phyloP scores from a whole-genome alignment of 768 basidiomycete species.

The Leccinum subgranulosum region DNA sequence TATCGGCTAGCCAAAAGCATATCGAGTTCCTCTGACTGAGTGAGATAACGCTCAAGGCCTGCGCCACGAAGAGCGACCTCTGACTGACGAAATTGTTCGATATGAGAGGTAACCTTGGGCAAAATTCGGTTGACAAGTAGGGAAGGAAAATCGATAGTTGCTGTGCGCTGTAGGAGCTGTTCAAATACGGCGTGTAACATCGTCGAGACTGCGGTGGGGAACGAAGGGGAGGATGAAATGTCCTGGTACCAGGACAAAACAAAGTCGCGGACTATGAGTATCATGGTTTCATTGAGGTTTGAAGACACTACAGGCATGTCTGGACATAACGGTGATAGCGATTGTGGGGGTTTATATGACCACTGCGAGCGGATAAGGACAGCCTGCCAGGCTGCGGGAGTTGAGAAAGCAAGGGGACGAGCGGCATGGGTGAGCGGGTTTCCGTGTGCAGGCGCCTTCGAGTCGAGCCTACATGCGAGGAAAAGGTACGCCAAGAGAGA shows the following conservation, averaged over 20 bases:
- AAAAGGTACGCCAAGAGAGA: slow-evolving; percentile 55
- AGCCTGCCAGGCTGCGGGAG: slow-evolving; percentile 93
- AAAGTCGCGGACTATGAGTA: slow-evolving; percentile 83
- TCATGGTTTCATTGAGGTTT: slow-evolving; percentile 76
- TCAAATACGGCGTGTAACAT: slow-evolving; percentile 66
- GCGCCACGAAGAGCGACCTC: slow-evolving; percentile 84
- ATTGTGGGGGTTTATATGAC: slow-evolving; percentile 70
- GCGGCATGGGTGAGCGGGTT: slow-evolving; percentile 54
- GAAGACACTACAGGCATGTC: slow-evolving; percentile 62
- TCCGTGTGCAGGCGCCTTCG: slow-evolving; percentile 29
- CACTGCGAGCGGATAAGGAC: slow-evolving; percentile 87
- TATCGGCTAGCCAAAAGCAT: slow-evolving; percentile 82
- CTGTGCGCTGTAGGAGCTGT: slow-evolving; percentile 53
- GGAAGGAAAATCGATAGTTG: slow-evolving; percentile 65
- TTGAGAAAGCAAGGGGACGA: slow-evolving; percentile 80
- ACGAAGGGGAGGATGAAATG: slow-evolving; percentile 82
- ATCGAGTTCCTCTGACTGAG: slow-evolving; percentile 89
- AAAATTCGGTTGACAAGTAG: slow-evolving; percentile 80
- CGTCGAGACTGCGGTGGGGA: slow-evolving; percentile 80
- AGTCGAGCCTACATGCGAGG: slow-evolving; percentile 58
- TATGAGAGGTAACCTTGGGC: slow-evolving; percentile 85
- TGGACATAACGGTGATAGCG: slow-evolving; percentile 65
- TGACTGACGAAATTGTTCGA: slow-evolving; percentile 88
- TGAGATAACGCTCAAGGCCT: slow-evolving; percentile 74
- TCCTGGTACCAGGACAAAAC: slow-evolving; percentile 86